Base-by-base conservation (phyloP, 1,284 basidiomycete species). In the Leccinum subspadiceum region DNA sequence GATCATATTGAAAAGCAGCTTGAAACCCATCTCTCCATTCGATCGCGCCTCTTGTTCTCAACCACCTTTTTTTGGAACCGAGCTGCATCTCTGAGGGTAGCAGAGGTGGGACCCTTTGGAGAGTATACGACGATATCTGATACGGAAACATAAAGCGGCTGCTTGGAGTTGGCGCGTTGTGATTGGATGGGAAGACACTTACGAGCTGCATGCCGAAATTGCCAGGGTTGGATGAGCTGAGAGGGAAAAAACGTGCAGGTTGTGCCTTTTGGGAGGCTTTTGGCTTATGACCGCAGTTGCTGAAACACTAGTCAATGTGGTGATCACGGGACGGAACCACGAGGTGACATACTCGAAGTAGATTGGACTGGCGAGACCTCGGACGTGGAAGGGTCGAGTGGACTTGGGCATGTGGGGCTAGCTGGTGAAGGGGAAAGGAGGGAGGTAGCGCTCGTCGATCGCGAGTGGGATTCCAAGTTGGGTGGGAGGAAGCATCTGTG, bases 201-300 rank as follows among this genome's bases (percentile, higher is more conserved):
- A 91, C 89, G 68, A 89, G 83, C 72, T 92, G 91, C 64, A 91
- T 90, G 51, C 90, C 90, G 74, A 93, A 92, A 76, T 93, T 92
- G 65, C 90, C 56, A 70, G 57, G 63, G 70, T 60, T 71, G 68
- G 51, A 78, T 63, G 41, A 84, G 73, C 56, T 84, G 82, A 39
- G 75, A 74, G 3, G 82, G 76, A 49, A 77, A 65, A 65, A 85
- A 84, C 0, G 81, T 78, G 24, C 80, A 83, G 2, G 82, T 83
- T 56, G 1, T 76, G 72, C 31, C 69, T 64, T 56, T 59, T 66
- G 44, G 20, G 39, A 33, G 62, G 51, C 22, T 61, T 62, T 56
- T 60, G 56, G 41, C 31, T 24, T 9, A 64, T 54, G 54, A 54
- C 50, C 35, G 57, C 39, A 54, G 60, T 10, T 13, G 48, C 49